phyloP scores from a whole-genome alignment of 2,329 filamentous ascomycete genomes.

The Pseudogymnoascus sp. region DNA sequence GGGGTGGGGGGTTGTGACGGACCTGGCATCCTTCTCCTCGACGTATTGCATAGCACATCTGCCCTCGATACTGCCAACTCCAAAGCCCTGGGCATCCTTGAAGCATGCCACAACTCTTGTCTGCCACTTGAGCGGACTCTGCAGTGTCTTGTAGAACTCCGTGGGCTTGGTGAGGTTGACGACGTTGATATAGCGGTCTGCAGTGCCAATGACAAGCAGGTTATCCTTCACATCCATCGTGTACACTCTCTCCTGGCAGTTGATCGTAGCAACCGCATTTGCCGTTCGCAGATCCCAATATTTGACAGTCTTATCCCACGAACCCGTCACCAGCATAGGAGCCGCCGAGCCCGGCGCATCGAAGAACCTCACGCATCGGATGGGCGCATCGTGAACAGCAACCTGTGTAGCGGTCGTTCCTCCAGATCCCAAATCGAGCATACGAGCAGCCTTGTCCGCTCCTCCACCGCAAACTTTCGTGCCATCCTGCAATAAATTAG shows the following conservation, averaged over 20 bases:
- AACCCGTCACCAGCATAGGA: conserved; percentile 84
- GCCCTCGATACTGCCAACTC: conserved; percentile 92
- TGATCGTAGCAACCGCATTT: conserved; percentile 56
- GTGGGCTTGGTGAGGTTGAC: conserved; percentile 81
- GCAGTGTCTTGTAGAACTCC: conserved; percentile 91
- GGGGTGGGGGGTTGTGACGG: conserved; percentile 25
- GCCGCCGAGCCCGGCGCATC: conserved; percentile 53
- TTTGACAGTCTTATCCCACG: conserved; percentile 84
- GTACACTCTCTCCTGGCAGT: conserved; percentile 74
- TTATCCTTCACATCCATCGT: conserved; percentile 86
- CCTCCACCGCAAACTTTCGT: conserved; percentile 79
- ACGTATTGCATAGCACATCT: conserved; percentile 98
- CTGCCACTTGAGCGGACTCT: conserved; percentile 97
- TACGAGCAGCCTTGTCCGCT: conserved; percentile 82
- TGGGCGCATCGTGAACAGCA: conserved; percentile 75
- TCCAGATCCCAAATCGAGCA: conserved; percentile 70
- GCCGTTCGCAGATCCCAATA: conserved; percentile 75
- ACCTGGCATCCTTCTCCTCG: conserved; percentile 84
- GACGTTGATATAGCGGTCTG: conserved; percentile 93
- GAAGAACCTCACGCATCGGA: conserved; percentile 72
- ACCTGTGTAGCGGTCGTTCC: conserved; percentile 59
- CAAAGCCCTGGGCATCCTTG: conserved; percentile 82
- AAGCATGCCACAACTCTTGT: conserved; percentile 94
- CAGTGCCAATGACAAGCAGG: conserved; percentile 83
- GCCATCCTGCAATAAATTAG: conserved; percentile 59